Base-by-base conservation (phyloP, 805 yeast genomes). In the Candida krabiensis region DNA sequence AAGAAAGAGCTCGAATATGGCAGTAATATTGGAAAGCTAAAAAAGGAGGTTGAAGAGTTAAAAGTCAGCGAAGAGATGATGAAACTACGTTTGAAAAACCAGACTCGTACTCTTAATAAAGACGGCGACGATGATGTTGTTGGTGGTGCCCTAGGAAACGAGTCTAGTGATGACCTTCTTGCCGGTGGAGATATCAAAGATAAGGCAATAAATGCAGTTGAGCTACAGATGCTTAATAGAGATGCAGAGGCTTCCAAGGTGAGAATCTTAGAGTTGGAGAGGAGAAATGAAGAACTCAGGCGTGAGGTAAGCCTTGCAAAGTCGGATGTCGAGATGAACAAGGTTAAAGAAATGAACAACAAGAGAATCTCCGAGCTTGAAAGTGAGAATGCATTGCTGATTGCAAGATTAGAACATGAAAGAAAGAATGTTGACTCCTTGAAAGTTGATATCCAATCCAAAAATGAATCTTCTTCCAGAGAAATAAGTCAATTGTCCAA, bases 171-270 rank as follows among this genome's bases (percentile, higher is more conserved):
- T n/a, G 41, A 30, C 11, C 9, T 29, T 5, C 7, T 39, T 9
- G 28, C 26, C 15, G 41, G 41, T 1, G 12, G 23, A n/a, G 47
- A 40, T 12, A 25, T 49, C 11, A 49, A 50, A 16, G 41, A 37
- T 12, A 53, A 63, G 19, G 66, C 72, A 4, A 58, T 68, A 2
- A 58, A 65, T 24, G 53, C 71, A 28, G 70, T 78, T 3, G 83
- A 82, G 52, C 66, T 82, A 22, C 87, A 82, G 40, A 66, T 84
- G 26, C 69, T 86, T n/a, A 72, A 81, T 1, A 74, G 86, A 42
- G 96, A 90, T 50, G 74, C 84, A 4, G 93, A 86, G 53, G 61
- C 78, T 19, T 75, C 86, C 30, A 85, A 86, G 50, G 64, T 77
- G 37, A 73, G 93, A 40, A 74, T 80, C 1, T 57, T 77, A 34